Base-by-base conservation (phyloP, 495 filamentous ascomycete genomes). In the Penicillium turbatum region DNA sequence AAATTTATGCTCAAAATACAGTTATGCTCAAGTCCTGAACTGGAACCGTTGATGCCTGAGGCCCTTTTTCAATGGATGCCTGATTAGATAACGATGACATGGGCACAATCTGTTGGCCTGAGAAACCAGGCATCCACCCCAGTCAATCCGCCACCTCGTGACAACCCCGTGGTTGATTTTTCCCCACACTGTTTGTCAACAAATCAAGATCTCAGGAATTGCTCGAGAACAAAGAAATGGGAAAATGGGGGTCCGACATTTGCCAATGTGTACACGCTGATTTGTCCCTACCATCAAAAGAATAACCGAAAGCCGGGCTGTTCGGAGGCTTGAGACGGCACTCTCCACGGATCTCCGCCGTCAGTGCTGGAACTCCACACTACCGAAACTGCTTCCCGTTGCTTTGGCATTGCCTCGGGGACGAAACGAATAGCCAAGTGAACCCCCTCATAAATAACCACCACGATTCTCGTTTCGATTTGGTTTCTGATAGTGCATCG, bases 381-480 rank as follows among this genome's bases (percentile, higher is more conserved):
- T 53, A 53, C 51, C 51, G 51, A 53, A 10, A 45, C 32, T 39
- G 41, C 51, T 53, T 46, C 31, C 51, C 51, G 51, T 32, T 43
- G 15, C 21, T 16, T 21, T 19, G 8, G n/a, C 34, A 38, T 53
- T 38, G 41, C 51, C 51, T 53, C 51, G 51, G 51, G 51, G 51
- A 24, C 24, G 31, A 53, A n/a, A 24, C 17, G n/a, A n/a, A n/a
- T n/a, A 13, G 11, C 37, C 36, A 42, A 15, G 5, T 13, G 9
- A 24, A 26, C n/a, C 24, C 17, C 24, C 30, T 53, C 51, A 29
- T 53, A 53, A 53, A 53, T 53, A 53, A 29, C 17, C 19, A 10
- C 15, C 8, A 10, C n/a, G n/a, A 43, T 27, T 10, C 24, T 27
- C 45, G 16, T 15, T 24, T 36, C n/a, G n/a, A n/a, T 24, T 24